Base-by-base conservation (phyloP, 169 alveolate species). In the Cryptosporidium baileyi region DNA sequence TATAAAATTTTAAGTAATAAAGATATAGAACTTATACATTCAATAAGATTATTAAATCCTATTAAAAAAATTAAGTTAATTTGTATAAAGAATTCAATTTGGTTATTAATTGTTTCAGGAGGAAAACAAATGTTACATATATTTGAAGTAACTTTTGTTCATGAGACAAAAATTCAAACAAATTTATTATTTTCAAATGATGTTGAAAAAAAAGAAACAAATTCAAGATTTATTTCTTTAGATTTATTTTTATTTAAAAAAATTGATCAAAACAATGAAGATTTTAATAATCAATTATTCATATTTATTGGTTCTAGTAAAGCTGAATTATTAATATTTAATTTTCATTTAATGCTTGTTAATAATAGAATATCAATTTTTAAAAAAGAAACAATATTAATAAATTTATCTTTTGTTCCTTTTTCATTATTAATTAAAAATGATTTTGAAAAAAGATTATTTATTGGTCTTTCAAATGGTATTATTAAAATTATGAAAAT, bases 281-380 rank as follows among this genome's bases (percentile, higher is more conserved):
- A 28, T 0, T 19, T n/a, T 9, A 61, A 32, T 6, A 38, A 32
- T 19, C 19, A 4, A 22, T 22, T 51, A 17, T 15, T 38, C 9
- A 60, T 57, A 24, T 40, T 74, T 1, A 67, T 74, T 22, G 85
- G 85, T 30, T 74, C 85, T 2, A 74, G 85, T 9, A 74, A 74
- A 54, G 85, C 74, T 4, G 85, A 74, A 13, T 13, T 74, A 5
- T 9, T 52, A 17, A 32, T 51, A 22, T 74, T 74, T 41, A 30
- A 40, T 19, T 74, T 74, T 1, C 26, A 74, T 7, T 54, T 54
- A 22, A 51, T 22, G 11, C 28, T 32, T 74, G 28, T 15, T 17
- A 32, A 51, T 1, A 61, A 74, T 13, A 54, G 24, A 36, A 2
- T 74, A 24, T 11, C 32, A 1, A 9, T 54, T 17, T 22, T 26